Percentiles rank a stretch among this genome's conserved stretches.
Conservation (phyloP, 2,329 filamentous ascomycete species). For the Talaromyces amestolkiae region DNA sequence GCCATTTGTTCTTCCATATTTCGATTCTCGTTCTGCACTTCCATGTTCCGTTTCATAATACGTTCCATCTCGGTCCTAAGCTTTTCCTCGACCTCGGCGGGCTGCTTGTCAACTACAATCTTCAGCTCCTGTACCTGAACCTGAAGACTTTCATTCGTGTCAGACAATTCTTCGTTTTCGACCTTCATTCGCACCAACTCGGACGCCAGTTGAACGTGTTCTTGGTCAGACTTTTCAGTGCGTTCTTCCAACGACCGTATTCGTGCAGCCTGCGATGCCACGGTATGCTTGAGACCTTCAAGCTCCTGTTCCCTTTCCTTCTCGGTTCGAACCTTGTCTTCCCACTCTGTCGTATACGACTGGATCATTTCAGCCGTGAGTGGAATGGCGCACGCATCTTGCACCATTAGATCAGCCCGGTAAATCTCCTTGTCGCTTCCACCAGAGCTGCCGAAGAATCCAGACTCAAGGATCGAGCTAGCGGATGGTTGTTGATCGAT, state of each 20-base stretch:
- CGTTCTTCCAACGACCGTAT: constrained; percentile 85
- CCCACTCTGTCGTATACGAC: constrained; percentile 82
- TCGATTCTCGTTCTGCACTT: constrained; percentile 91
- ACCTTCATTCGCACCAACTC: constrained; percentile 91
- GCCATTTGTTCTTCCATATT: constrained; percentile 82
- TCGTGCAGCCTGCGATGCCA: constrained; percentile 66
- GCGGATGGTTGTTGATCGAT: constrained; percentile 91
- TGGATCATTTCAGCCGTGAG: constrained; percentile 80
- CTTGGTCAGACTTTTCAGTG: constrained; percentile 80
- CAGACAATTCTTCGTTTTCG: constrained; percentile 82
- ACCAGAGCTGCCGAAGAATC: constrained; percentile 92
- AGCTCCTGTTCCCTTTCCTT: constrained; percentile 80
- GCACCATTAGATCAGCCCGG: constrained; percentile 86
- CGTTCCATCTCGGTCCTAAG: constrained; percentile 84
- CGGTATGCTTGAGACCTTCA: constrained; percentile 66
- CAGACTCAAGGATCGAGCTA: constrained; percentile 90
- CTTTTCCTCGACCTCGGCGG: constrained; percentile 77
- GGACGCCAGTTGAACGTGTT: constrained; percentile 87
- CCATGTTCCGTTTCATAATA: constrained; percentile 86
- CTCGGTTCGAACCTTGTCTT: constrained; percentile 80
- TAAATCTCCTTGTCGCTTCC: constrained; percentile 93
- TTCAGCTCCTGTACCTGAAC: constrained; percentile 83
- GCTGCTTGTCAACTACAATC: constrained; percentile 83
- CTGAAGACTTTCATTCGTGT: constrained; percentile 84
- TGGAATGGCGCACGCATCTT: constrained; percentile 84